A percentile compares a stretch with the other conserved stretches of the same genome.
These are phyloP conservation scores for Carpinus viminea DNA, from an alignment of 306 rosid genomes.

Conservation along the genomic window DNA sequence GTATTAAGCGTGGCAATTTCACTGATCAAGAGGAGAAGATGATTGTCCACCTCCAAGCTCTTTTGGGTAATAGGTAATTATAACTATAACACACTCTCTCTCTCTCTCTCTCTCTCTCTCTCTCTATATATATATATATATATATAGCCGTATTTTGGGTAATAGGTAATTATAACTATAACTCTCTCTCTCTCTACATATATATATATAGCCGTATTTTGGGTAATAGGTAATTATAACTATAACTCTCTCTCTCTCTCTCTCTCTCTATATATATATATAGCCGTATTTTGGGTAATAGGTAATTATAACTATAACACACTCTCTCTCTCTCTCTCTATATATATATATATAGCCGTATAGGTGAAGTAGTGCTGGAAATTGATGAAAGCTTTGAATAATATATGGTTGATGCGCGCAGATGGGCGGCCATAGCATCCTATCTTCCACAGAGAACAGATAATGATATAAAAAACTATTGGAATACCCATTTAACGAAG, in stretches of 20 bases:
- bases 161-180: conserved; percentile 46
- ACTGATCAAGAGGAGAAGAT: conserved; percentile 82
- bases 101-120: background rate
- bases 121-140: background rate
- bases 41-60: conserved; percentile 93
- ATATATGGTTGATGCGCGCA: conserved; percentile 2
- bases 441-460: conserved; percentile 71
- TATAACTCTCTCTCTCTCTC: background rate
- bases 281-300: conserved; percentile 16
- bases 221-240: conserved; percentile 60
- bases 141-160: conserved; percentile 58
- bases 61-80: conserved; percentile 72
- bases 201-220: conserved; percentile 20
- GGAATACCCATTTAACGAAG: conserved; percentile 72
- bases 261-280: background rate
- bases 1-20: conserved; percentile 84
- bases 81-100: background rate
- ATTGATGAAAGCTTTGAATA: too few relatives aligned
- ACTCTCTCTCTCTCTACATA: background rate
- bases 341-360: too few relatives aligned
- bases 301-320: conserved; percentile 33
- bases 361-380: too few relatives aligned
- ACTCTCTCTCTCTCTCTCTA: background rate
- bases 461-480: conserved; percentile 63
- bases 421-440: conserved; percentile 83